Percentiles rank a stretch among this genome's conserved stretches.
These are phyloP conservation scores for Rauvolfia tetraphylla DNA, from an alignment of 257 asterid species.

Conservation along the genomic window DNA sequence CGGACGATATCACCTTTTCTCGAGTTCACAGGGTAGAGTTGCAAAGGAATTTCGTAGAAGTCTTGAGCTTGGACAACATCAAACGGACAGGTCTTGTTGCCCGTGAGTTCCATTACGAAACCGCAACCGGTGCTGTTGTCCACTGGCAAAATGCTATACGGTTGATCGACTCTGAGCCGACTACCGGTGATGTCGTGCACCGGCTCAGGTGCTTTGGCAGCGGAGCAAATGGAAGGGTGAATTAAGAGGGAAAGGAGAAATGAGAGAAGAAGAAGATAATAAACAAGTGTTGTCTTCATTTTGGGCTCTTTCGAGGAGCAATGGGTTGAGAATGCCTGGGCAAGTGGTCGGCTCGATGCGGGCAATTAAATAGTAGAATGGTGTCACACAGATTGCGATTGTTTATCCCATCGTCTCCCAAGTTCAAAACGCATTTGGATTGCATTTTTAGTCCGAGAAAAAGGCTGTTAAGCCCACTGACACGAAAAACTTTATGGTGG, in stretches of 20 bases:
- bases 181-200: not conserved
- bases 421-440: no score
- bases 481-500: no score
- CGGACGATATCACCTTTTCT: not conserved
- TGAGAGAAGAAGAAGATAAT: not conserved
- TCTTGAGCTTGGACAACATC: not conserved
- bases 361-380: no score
- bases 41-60: not conserved
- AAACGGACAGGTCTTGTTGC: not conserved
- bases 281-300: not conserved
- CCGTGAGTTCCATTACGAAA: not conserved
- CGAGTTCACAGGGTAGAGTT: not conserved
- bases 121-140: not conserved
- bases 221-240: not conserved
- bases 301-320: no score
- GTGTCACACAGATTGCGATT: no score
- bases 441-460: no score
- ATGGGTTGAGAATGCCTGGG: no score
- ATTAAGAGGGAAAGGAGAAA: not conserved
- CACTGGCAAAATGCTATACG: not conserved
- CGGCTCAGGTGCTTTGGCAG: not conserved
- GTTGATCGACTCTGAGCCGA: slow-evolving; percentile 1
- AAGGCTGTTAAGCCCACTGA: no score
- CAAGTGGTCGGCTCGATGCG: no score
- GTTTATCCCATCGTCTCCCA: no score